A percentile compares a stretch with the other conserved stretches of the same genome.
Conservation (phyloP, 1,284 basidiomycete genomes). For the Neonothopanus nambi region DNA sequence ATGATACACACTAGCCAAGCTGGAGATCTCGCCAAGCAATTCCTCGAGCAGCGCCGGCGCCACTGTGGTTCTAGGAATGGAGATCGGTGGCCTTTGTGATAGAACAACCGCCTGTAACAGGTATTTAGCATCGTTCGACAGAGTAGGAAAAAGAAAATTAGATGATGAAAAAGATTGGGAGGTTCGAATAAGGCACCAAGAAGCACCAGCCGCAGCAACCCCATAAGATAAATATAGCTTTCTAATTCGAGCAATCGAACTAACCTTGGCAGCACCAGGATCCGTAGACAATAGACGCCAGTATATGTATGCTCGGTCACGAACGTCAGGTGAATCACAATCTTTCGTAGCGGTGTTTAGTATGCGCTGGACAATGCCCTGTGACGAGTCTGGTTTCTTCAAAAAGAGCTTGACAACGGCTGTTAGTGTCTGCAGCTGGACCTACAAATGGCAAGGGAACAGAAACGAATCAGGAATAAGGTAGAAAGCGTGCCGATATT, state of each 20-base stretch:
- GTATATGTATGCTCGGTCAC: constrained; percentile 95
- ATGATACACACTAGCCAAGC: constrained; percentile 91
- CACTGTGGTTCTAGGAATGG: constrained; percentile 88
- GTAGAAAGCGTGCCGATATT: no score
- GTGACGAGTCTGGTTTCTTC: constrained; percentile 89
- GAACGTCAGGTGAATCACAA: constrained; percentile 96
- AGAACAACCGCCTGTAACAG: constrained; percentile 82
- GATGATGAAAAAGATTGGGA: not conserved
- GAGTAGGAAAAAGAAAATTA: not conserved
- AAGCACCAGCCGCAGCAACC: not conserved
- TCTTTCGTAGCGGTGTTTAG: constrained; percentile 95
- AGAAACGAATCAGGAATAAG: not conserved
- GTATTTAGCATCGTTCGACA: not conserved
- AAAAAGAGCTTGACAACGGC: constrained; percentile 97
- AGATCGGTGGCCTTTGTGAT: constrained; percentile 90
- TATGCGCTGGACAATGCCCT: constrained; percentile 87
- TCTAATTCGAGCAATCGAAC: constrained; percentile 14
- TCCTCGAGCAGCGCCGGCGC: constrained; percentile 92
- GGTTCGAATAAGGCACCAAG: not conserved
- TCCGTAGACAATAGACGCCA: constrained; percentile 94
- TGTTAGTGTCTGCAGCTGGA: constrained; percentile 94
- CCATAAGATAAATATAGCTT: not conserved
- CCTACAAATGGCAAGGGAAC: constrained; percentile 38
- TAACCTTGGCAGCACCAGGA: constrained; percentile 88
- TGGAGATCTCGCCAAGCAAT: constrained; percentile 85